Evolutionary conservation across 2,329 filamentous ascomycete genomes (phyloP), one percentile per base, ranked within the genome.

Genomic region (Arthrobotrys pseudoclavata): DNA sequence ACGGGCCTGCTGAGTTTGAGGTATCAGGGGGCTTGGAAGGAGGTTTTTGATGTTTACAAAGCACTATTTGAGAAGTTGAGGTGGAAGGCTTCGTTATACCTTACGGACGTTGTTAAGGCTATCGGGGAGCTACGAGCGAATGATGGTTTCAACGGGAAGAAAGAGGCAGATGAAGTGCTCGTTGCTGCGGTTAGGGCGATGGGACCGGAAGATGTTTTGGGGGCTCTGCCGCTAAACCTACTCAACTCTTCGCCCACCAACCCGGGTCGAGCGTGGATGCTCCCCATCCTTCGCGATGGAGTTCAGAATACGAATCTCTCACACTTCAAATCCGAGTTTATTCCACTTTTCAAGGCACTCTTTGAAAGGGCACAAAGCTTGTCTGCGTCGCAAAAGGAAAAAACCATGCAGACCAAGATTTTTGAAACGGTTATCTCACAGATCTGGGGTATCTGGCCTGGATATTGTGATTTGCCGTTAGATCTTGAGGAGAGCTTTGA

Each of bases 371-470:
- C 72, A 12, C 93, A 98, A 83, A 90, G 89, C 80, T 92, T 98
- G 4, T 86, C 97, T 55, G 92, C 92, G 13, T 79, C 79, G 6
- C 86, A 89, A 22, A 90, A 89, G 13, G 92, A 95, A 82, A 97
- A 97, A 87, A 96, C 93, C 0, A 94, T 97, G 88, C 94, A 98
- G 83, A 89, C 96, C 82, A 99, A 99, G 86, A 96, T 99, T 75
- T 99, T 96, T 83, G 95, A 99, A 85, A 98, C 96, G 0, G 86
- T 99, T 3, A 93, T 99, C 7, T 92, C 96, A 80, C 96, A 99
- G 83, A 94, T 95, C 48, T 99, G 96, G 96, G 93, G 93, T 0
- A 91, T 92, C 63, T 87, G 99, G 15, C 95, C 96, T 0, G 96
- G 96, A 0, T 99, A 97, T 85, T 98, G 96, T 83, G 93, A 97